These are phyloP conservation scores for Haplographium delicatum DNA, from an alignment of 495 filamentous ascomycete genomes.

Conservation along the genomic window DNA sequence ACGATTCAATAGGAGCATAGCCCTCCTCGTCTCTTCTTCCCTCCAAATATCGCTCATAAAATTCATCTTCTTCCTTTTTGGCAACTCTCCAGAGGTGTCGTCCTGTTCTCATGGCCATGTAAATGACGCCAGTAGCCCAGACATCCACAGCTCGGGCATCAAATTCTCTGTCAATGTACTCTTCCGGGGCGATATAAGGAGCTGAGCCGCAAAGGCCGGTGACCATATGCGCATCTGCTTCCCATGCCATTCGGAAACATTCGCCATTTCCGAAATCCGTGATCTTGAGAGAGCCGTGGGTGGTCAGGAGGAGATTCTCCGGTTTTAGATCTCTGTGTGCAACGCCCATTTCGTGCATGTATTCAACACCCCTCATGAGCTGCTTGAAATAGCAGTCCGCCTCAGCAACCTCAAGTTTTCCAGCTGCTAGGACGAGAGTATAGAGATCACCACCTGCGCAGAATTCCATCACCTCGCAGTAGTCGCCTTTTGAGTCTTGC, in stretches of 20 bases:
- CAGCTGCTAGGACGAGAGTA: slow-evolving; percentile 84
- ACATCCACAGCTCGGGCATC: slow-evolving; percentile 95
- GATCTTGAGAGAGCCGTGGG: slow-evolving; percentile 92
- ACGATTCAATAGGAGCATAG: slow-evolving; percentile 90
- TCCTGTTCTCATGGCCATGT: slow-evolving; percentile 99
- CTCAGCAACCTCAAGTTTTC: slow-evolving; percentile 87
- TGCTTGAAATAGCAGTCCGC: slow-evolving; percentile 99
- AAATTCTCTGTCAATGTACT: slow-evolving; percentile 92
- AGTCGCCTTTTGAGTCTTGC: slow-evolving; percentile 94
- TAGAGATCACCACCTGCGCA: slow-evolving; percentile 97
- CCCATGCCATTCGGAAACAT: slow-evolving; percentile 99
- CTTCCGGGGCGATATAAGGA: slow-evolving; percentile 96
- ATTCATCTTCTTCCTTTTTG: slow-evolving; percentile 93
- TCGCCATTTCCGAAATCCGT: slow-evolving; percentile 99
- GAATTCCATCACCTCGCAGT: slow-evolving; percentile 99
- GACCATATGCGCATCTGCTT: slow-evolving; percentile 96
- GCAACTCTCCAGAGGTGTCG: slow-evolving; percentile 95
- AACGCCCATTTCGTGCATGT: slow-evolving; percentile 99
- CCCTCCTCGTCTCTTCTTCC: slow-evolving; percentile 90
- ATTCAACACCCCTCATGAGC: slow-evolving; percentile 98
- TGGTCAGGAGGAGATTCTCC: slow-evolving; percentile 92
- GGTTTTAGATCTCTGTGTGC: slow-evolving; percentile 97
- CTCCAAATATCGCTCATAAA: slow-evolving; percentile 88
- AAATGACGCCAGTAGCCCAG: slow-evolving; percentile 97
- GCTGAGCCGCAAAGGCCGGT: slow-evolving; percentile 93